Evolutionary conservation across 2,329 filamentous ascomycete genomes (phyloP).

Genomic region (Nemania diffusa): DNA sequence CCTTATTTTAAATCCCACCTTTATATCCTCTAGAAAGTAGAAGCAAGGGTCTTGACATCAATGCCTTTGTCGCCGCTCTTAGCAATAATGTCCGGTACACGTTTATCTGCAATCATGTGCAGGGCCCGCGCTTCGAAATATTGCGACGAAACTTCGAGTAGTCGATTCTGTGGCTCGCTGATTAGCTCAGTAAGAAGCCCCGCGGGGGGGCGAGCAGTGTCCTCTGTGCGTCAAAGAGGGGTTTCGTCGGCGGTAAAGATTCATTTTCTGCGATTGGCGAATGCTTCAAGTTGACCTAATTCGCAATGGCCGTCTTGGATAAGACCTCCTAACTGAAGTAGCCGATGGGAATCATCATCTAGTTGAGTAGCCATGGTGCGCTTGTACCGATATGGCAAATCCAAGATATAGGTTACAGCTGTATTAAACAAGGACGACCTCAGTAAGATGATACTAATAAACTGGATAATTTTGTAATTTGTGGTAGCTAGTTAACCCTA

Average conservation of each 20-base stretch:
- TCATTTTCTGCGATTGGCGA: constrained; percentile 1
- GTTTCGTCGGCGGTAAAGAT: constrained; percentile 23
- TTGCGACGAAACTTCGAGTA: constrained; percentile 50
- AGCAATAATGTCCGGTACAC: constrained; percentile 50
- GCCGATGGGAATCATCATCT: constrained; percentile 25
- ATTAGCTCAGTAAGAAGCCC: constrained; percentile 51
- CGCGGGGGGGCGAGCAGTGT: constrained; percentile 48
- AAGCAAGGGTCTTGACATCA: constrained; percentile 42
- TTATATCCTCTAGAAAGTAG: too few relatives aligned
- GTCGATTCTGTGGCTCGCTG: constrained; percentile 46
- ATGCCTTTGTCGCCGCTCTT: constrained; percentile 42
- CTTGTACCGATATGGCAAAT: background rate
- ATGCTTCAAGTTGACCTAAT: constrained; percentile 26
- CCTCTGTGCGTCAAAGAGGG: constrained; percentile 50
- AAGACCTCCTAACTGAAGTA: constrained; percentile 37
- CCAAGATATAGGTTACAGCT: background rate
- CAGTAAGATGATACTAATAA: background rate
- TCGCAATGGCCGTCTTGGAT: constrained; percentile 35
- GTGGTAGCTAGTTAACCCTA: background rate
- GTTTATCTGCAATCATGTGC: constrained; percentile 49
- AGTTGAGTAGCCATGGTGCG: constrained; percentile 23
- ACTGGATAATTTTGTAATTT: background rate
- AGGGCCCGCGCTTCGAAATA: constrained; percentile 51
- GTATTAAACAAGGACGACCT: background rate
- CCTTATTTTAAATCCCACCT: background rate